Evolutionary conservation across 2,329 filamentous ascomycete species (phyloP).

Genomic region (Truncatella angustata): DNA sequence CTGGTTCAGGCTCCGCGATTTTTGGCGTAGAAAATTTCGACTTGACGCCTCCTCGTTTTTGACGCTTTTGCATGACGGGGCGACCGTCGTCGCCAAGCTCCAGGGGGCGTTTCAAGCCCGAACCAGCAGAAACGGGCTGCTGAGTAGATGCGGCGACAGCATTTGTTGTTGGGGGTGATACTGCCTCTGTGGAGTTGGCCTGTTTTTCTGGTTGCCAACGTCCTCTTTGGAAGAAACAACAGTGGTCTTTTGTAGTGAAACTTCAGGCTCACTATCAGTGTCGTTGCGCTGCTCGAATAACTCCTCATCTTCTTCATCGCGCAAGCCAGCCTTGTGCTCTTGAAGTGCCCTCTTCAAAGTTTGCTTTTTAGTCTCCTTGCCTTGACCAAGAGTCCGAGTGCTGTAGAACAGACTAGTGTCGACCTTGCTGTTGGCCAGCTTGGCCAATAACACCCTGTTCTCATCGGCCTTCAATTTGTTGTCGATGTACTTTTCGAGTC

Average conservation of each 20-base stretch:
- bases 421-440: conserved; percentile 74
- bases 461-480: conserved; percentile 95
- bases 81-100: conserved; percentile 76
- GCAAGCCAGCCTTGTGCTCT: conserved; percentile 64
- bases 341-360: conserved; percentile 60
- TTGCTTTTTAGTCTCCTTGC: conserved; percentile 69
- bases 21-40: conserved; percentile 47
- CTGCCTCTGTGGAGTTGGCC: no score
- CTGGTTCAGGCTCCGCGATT: conserved; percentile 37
- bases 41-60: conserved; percentile 64
- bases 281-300: conserved; percentile 42
- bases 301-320: conserved; percentile 51
- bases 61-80: conserved; percentile 80
- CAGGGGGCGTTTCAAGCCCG: conserved; percentile 83
- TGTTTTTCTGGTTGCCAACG: no score
- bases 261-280: neutral
- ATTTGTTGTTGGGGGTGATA: conserved; percentile 12
- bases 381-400: conserved; percentile 72
- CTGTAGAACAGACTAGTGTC: conserved; percentile 82
- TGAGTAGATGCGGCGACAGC: conserved; percentile 7
- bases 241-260: neutral
- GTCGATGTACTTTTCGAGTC: conserved; percentile 71
- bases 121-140: conserved; percentile 51
- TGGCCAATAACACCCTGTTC: conserved; percentile 78
- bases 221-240: no score